A percentile compares a stretch with the other conserved stretches of the same genome.
phyloP scores from a whole-genome alignment of 2,329 filamentous ascomycete genomes.

The Microsporum audouinii region DNA sequence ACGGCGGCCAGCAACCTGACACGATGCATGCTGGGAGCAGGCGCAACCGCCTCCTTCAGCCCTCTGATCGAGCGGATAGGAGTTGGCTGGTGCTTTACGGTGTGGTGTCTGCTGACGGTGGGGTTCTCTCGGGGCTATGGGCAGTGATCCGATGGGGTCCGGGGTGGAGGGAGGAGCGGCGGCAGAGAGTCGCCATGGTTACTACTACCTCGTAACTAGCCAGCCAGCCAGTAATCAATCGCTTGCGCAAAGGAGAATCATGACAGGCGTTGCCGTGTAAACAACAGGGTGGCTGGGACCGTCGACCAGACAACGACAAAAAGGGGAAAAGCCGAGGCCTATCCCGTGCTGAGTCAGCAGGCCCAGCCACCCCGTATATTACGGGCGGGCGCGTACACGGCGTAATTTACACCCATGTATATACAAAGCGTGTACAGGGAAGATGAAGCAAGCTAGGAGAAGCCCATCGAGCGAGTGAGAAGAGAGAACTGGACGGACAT shows the following conservation, averaged over 20 bases:
- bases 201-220: background rate
- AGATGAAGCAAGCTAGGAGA: background rate
- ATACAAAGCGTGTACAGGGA: background rate
- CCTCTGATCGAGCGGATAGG: slow-evolving; percentile 32
- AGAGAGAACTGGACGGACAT: background rate
- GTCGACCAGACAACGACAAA: background rate
- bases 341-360: background rate
- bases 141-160: background rate
- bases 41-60: slow-evolving; percentile 35
- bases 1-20: slow-evolving; percentile 45
- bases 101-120: slow-evolving; percentile 16
- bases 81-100: slow-evolving; percentile 33
- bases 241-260: no score
- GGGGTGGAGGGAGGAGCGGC: background rate
- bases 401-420: background rate
- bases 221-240: background rate
- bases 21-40: slow-evolving; percentile 43
- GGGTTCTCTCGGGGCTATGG: slow-evolving; percentile 6
- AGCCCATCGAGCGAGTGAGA: background rate
- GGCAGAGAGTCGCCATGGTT: background rate
- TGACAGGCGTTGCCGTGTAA: background rate
- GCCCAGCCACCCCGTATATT: background rate
- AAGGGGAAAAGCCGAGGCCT: background rate
- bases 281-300: background rate
- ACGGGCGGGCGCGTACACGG: background rate